Evolutionary conservation across 1,284 basidiomycete genomes (phyloP).

Genomic region (Xanthoconium separans): DNA sequence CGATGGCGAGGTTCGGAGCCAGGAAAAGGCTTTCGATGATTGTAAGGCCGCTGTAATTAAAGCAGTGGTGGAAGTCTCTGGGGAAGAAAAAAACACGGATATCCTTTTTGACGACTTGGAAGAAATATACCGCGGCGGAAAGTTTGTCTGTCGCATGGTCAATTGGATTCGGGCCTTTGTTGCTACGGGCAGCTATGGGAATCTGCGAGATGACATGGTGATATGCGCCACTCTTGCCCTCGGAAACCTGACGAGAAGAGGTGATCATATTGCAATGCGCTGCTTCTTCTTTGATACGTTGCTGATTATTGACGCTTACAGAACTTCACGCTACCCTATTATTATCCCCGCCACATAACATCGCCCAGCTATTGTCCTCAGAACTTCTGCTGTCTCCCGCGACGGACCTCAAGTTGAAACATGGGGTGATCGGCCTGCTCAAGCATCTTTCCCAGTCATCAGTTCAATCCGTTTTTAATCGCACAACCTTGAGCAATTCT

Average conservation of each 20-base stretch:
- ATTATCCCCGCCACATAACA: constrained; percentile 50
- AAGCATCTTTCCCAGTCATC: constrained; percentile 82
- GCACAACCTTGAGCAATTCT: constrained; percentile 59
- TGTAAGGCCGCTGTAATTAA: constrained; percentile 86
- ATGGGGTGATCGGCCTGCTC: constrained; percentile 79
- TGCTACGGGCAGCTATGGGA: constrained; percentile 24
- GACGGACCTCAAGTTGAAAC: constrained; percentile 79
- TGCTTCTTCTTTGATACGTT: not conserved
- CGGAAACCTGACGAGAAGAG: constrained; percentile 78
- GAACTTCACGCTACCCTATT: constrained; percentile 67
- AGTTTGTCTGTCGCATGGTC: constrained; percentile 73
- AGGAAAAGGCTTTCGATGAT: constrained; percentile 71
- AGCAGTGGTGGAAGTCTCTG: constrained; percentile 80
- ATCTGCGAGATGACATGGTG: constrained; percentile 69
- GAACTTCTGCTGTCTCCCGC: constrained; percentile 47
- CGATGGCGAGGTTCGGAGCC: constrained; percentile 47
- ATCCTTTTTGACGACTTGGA: constrained; percentile 71
- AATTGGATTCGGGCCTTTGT: constrained; percentile 69
- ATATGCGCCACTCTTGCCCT: constrained; percentile 82
- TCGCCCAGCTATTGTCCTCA: constrained; percentile 52
- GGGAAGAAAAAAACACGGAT: constrained; percentile 77
- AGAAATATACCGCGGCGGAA: constrained; percentile 56
- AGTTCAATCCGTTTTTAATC: constrained; percentile 59
- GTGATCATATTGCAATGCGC: constrained; percentile 40
- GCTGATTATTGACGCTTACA: constrained; percentile 30